Percentiles rank a stretch among this genome's conserved stretches.
Conservation (phyloP, 164 flowering plant species). For the Nymphaea thermarum region DNA sequence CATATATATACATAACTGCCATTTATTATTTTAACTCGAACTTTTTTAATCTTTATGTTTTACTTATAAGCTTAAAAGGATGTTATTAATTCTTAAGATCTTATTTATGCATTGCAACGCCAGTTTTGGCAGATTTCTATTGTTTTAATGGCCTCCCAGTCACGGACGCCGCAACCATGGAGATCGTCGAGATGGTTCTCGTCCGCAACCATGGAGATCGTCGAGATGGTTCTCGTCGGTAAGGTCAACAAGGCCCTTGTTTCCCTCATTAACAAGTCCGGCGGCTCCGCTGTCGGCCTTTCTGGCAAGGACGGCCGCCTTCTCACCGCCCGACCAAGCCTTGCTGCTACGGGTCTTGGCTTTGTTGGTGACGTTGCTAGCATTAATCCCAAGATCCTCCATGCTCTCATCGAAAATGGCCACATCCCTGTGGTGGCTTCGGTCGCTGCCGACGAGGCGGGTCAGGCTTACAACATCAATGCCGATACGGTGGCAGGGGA, state of each 20-base stretch:
- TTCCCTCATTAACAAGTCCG: conserved; percentile 73
- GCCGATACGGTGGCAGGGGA: conserved; percentile 96
- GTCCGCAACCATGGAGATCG: conserved; percentile 82
- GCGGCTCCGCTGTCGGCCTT: conserved; percentile 79
- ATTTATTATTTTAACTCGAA: too few species aligned
- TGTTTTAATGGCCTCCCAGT: too few species aligned
- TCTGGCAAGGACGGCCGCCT: conserved; percentile 80
- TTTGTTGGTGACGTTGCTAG: conserved; percentile 81
- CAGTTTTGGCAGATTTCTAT: too few species aligned
- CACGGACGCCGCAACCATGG: conserved; percentile 81
- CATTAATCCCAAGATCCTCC: conserved; percentile 56
- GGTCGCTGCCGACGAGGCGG: conserved; percentile 70
- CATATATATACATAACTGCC: too few species aligned
- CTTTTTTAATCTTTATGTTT: too few species aligned
- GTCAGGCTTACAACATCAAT: conserved; percentile 77
- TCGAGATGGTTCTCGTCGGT: conserved; percentile 86
- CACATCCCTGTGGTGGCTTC: conserved; percentile 85
- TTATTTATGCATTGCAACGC: too few species aligned
- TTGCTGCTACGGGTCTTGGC: conserved; percentile 49
- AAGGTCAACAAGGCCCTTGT: conserved; percentile 73
- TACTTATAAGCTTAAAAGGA: too few species aligned
- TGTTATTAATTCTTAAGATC: too few species aligned
- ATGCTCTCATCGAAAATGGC: conserved; percentile 33
- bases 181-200: too few species aligned
- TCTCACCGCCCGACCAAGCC: conserved; percentile 62